These are phyloP conservation scores for Paulownia fortunei DNA, from an alignment of 257 asterid genomes.

Conservation along the genomic window DNA sequence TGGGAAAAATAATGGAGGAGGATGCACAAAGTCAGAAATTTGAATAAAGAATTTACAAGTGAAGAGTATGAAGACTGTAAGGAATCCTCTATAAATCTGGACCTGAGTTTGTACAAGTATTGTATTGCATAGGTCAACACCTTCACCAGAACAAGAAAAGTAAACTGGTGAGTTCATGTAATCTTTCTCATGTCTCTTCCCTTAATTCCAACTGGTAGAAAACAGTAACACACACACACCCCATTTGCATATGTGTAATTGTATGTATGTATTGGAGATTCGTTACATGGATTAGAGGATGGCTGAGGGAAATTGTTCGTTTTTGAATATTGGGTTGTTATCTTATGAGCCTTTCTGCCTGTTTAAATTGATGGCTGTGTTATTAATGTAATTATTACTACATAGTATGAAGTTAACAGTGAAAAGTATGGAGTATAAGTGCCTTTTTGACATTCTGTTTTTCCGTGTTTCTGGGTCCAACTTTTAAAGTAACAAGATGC, in stretches of 20 bases:
- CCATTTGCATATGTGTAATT: neutral
- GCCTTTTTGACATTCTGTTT: constrained; percentile 24
- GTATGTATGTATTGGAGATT: neutral
- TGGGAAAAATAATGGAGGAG: neutral
- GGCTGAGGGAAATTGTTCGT: neutral
- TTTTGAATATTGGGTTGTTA: constrained; percentile 21
- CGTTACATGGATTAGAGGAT: neutral
- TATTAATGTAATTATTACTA: constrained; percentile 4
- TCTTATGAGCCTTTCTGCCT: neutral
- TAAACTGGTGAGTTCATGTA: constrained; percentile 37
- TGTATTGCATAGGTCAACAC: constrained; percentile 22
- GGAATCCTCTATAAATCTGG: constrained; percentile 10
- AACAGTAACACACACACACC: constrained; percentile 1
- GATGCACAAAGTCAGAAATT: constrained; percentile 20
- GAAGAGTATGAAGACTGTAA: neutral
- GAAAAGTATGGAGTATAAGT: neutral
- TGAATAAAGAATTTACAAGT: constrained; percentile 24
- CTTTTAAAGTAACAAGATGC: constrained; percentile 14
- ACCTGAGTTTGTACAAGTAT: neutral
- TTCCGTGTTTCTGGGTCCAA: constrained; percentile 30
- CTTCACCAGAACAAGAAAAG: constrained; percentile 23
- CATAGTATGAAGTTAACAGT: neutral
- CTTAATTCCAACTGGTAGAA: neutral
- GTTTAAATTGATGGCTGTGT: constrained; percentile 14
- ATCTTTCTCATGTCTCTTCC: constrained; percentile 24